phyloP scores from a whole-genome alignment of 208 protist genomes.

The Acanthamoeba triangularis region DNA sequence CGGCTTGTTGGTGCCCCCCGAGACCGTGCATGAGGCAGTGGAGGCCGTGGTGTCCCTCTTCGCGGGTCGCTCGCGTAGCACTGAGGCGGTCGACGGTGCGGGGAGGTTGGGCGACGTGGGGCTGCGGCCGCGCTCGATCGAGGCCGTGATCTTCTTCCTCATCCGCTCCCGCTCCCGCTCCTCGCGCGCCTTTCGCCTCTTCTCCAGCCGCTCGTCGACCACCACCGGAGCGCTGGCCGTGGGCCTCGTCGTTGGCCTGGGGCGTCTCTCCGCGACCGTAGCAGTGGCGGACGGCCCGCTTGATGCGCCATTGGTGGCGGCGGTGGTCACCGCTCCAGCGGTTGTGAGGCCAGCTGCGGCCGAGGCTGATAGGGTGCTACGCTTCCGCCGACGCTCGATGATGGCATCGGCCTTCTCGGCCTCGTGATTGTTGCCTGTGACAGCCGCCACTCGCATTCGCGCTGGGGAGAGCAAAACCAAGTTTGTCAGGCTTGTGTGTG shows the following conservation, averaged over 20 bases:
- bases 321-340: background rate
- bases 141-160: constrained; percentile 25
- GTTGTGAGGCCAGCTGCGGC: background rate
- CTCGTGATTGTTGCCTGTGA: background rate
- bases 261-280: background rate
- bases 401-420: background rate
- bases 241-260: background rate
- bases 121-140: constrained; percentile 15
- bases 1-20: no score
- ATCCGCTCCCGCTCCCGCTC: constrained; percentile 30
- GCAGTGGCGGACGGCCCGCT: background rate
- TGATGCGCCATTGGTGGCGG: background rate
- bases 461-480: background rate
- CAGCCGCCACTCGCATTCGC: background rate
- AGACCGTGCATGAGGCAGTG: no score
- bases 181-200: background rate
- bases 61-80: background rate
- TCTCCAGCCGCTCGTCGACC: background rate
- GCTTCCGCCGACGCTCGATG: background rate
- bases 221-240: background rate
- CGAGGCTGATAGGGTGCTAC: background rate
- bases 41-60: background rate
- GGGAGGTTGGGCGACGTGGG: background rate
- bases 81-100: background rate
- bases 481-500: background rate